These are phyloP conservation scores for Tricholoma sp. DNA, from an alignment of 768 basidiomycete species.

Conservation along the genomic window DNA sequence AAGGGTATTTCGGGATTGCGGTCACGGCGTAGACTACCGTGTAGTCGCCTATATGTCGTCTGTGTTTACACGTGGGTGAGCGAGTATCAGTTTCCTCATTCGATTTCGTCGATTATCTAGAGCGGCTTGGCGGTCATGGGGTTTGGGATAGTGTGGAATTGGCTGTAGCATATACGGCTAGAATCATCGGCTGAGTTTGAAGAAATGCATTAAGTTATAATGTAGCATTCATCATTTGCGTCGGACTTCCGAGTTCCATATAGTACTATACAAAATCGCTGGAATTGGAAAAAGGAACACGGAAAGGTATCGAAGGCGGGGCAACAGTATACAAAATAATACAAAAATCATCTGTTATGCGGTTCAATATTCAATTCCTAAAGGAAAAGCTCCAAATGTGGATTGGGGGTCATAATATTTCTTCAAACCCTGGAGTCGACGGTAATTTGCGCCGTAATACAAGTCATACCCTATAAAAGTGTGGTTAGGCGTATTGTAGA, in stretches of 20 bases:
- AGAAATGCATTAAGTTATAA: not conserved
- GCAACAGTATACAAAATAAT: not conserved
- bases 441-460: not conserved
- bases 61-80: too few species aligned
- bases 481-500: not conserved
- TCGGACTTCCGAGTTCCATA: not conserved
- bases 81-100: too few species aligned
- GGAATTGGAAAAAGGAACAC: not conserved
- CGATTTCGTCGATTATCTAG: too few species aligned
- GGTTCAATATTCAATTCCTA: not conserved
- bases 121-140: too few species aligned
- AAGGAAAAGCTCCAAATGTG: not conserved
- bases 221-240: not conserved
- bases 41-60: too few species aligned
- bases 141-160: too few species aligned
- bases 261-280: not conserved
- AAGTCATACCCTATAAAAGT: not conserved
- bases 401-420: not conserved
- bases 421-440: not conserved
- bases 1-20: too few species aligned
- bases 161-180: too few species aligned
- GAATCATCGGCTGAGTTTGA: not conserved
- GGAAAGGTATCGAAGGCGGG: not conserved
- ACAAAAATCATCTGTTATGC: not conserved
- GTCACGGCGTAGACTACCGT: too few species aligned